Conservation (phyloP, 2,329 filamentous ascomycete genomes). For the Coniochaeta pulveracea region DNA sequence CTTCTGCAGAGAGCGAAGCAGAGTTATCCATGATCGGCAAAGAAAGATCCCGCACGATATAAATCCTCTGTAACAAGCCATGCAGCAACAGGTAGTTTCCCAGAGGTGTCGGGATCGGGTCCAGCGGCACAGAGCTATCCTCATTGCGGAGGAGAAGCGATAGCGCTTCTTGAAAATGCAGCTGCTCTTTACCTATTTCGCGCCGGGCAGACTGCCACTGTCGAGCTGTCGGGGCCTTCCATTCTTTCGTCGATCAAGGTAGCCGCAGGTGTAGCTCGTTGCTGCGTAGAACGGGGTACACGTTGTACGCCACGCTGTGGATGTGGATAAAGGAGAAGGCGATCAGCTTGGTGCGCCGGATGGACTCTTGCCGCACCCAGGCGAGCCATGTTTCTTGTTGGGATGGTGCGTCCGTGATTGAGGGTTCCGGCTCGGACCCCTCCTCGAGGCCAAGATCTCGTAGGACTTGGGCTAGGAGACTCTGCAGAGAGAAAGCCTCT, state of each 20-base stretch:
- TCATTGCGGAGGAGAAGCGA: conserved; percentile 19
- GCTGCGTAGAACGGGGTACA: conserved; percentile 22
- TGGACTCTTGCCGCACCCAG: conserved; percentile 21
- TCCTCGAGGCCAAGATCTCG: conserved; percentile 22
- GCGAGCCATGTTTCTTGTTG: conserved; percentile 15
- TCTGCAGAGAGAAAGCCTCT: conserved; percentile 22
- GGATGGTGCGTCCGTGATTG: conserved; percentile 2
- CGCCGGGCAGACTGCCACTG: conserved; percentile 17
- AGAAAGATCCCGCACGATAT: conserved; percentile 24
- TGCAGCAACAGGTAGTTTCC: conserved; percentile 26
- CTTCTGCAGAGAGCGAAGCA: conserved; percentile 19
- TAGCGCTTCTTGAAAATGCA: conserved; percentile 24
- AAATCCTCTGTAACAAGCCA: conserved; percentile 24
- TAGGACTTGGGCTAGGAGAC: conserved; percentile 20
- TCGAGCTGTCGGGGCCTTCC: conserved; percentile 19
- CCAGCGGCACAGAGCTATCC: conserved; percentile 15
- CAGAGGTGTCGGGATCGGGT: conserved; percentile 23
- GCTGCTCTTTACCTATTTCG: conserved; percentile 19
- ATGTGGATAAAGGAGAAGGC: conserved; percentile 26
- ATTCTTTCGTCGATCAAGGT: conserved; percentile 23
- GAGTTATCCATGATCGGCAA: conserved; percentile 21
- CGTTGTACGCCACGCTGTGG: conserved; percentile 25
- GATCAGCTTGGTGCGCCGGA: conserved; percentile 22
- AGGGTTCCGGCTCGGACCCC: conserved; percentile 7
- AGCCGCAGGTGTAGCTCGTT: conserved; percentile 23